Evolutionary conservation across 306 rosid genomes (phyloP).

Genomic region (Alnus glutinosa): DNA sequence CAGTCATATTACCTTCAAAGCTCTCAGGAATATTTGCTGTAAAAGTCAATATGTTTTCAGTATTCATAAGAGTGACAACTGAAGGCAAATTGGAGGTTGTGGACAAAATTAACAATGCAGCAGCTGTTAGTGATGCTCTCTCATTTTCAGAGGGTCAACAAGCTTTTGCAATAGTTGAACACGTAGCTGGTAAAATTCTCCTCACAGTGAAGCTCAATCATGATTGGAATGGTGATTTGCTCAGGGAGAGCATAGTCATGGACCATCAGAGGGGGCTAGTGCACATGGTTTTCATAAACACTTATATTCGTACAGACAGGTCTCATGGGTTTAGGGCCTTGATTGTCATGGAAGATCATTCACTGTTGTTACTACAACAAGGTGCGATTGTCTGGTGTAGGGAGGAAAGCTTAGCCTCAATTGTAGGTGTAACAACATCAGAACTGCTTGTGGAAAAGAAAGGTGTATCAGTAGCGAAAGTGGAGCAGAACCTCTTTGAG

Average conservation of each 20-base stretch:
- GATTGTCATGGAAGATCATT: conserved; percentile 95
- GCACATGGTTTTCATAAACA: conserved; percentile 75
- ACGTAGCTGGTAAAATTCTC: conserved; percentile 58
- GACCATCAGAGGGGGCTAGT: conserved; percentile 73
- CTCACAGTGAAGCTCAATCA: conserved; percentile 61
- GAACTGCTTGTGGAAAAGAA: conserved; percentile 88
- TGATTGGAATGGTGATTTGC: conserved; percentile 67
- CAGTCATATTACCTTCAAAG: conserved; percentile 61
- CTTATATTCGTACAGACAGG: conserved; percentile 82
- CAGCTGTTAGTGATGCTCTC: conserved; percentile 70
- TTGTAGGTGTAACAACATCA: conserved; percentile 75
- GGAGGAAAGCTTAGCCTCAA: conserved; percentile 98
- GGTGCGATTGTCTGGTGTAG: conserved; percentile 95
- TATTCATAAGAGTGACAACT: conserved; percentile 55
- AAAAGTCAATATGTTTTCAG: conserved; percentile 41
- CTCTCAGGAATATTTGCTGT: conserved; percentile 74
- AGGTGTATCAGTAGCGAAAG: conserved; percentile 89
- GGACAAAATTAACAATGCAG: conserved; percentile 59
- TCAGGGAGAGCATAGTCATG: conserved; percentile 67
- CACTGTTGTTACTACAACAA: conserved; percentile 86
- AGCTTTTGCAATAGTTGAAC: conserved; percentile 73
- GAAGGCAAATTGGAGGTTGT: conserved; percentile 69
- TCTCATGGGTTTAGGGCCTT: conserved; percentile 90
- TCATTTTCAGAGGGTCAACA: conserved; percentile 68
- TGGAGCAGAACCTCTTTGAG: conserved; percentile 89